Evolutionary conservation across 2,329 filamentous ascomycete species (phyloP), one percentile per base, ranked within the genome.

Genomic region (Claviceps pusilla): DNA sequence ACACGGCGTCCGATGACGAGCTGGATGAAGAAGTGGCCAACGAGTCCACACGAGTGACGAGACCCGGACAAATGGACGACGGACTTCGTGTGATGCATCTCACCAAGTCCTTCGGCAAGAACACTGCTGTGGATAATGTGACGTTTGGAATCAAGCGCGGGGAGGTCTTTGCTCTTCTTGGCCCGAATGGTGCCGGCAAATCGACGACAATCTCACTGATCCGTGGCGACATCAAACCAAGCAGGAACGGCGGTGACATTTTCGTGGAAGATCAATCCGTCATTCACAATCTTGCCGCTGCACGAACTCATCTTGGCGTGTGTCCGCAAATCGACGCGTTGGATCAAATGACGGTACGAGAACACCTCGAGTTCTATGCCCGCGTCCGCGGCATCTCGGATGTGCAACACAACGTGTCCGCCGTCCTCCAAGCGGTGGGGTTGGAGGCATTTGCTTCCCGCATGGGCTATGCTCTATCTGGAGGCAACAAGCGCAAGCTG

Each of bases 401-500:
- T 58, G 75, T 93, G 1, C 74, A 84, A 19, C 78, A 88, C 67
- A 94, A 95, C 60, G 88, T 95, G 1, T 71, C 74, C 1, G 83
- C 86, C 35, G 82, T 95, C 4, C 74, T 95, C n/a, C 73, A 78
- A 41, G 89, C 89, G 1, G 89, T 95, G 1, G 89, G 89, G 0
- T 75, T 96, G 0, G 70, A 76, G 7, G 75, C 78, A 0, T 95
- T 89, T 69, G 73, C 79, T 3, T 75, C 80, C 7, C 80, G 89
- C 31, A 88, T 91, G 77, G 90, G 87, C 0, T 76, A 79, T 54
- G 85, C 86, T 48, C 76, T 96, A 0, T 91, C 86, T 0, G 90
- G 91, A 9, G 91, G 91, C 35, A 96, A 95, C 71, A 94, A 94
- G 72, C 78, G 90, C n/a, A 97, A 96, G 68, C 73, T 97, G 1